Conservation (phyloP, 75 land plant genomes). For the Pseudotsuga menziesii region DNA sequence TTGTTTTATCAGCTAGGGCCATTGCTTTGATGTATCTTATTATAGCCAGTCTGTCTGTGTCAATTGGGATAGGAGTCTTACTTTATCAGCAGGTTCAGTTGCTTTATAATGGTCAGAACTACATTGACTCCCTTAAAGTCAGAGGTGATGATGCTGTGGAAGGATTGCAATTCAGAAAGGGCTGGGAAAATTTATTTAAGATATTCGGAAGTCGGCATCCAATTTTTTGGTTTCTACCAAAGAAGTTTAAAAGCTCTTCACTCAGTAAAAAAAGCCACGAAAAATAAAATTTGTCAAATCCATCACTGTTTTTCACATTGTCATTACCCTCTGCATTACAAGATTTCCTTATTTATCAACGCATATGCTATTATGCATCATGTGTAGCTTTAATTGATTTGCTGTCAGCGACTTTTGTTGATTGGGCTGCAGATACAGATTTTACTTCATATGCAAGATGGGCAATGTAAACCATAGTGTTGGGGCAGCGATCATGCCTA, state of each 20-base stretch:
- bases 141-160: slow-evolving; percentile 15
- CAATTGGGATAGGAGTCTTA: slow-evolving; percentile 63
- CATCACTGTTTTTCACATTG: too few species aligned
- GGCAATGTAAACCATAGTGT: too few species aligned
- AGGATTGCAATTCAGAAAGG: slow-evolving; percentile 15
- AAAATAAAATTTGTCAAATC: too few species aligned
- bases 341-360: too few species aligned
- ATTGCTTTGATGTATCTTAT: slow-evolving; percentile 71
- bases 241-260: neutral
- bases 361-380: too few species aligned
- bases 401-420: too few species aligned
- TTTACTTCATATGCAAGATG: too few species aligned
- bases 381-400: too few species aligned
- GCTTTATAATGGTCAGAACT: slow-evolving; percentile 77
- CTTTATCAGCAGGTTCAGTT: slow-evolving; percentile 77
- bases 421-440: too few species aligned
- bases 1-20: slow-evolving; percentile 51
- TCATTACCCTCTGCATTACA: too few species aligned
- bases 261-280: too few species aligned
- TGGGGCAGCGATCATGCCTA: too few species aligned
- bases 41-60: slow-evolving; percentile 54
- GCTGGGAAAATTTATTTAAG: slow-evolving; percentile 60
- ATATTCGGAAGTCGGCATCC: slow-evolving; percentile 75
- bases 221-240: slow-evolving; percentile 36
- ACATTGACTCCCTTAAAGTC: slow-evolving; percentile 45